Conservation (phyloP, 2,329 filamentous ascomycete genomes). For the Xylariaceae sp. region DNA sequence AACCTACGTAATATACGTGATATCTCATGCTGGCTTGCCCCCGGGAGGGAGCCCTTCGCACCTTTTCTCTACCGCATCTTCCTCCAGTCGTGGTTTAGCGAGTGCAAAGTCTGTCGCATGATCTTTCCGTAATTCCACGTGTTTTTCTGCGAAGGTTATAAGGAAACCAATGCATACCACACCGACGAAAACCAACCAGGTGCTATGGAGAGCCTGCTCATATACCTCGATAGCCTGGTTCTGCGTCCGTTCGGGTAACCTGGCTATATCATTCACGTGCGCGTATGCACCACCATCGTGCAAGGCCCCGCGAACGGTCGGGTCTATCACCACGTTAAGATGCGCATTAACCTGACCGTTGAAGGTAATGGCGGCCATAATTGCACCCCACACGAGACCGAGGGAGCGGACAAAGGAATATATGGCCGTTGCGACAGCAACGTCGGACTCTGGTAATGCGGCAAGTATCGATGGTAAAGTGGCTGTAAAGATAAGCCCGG, state of each 20-base stretch:
- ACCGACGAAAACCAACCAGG: constrained; percentile 3
- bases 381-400: not conserved
- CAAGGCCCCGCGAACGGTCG: not conserved
- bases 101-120: not conserved
- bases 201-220: not conserved
- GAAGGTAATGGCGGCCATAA: not conserved
- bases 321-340: not conserved
- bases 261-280: not conserved
- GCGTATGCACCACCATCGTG: not conserved
- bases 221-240: not conserved
- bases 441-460: constrained; percentile 18
- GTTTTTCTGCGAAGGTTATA: not conserved
- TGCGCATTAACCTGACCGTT: not conserved
- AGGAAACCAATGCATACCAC: constrained; percentile 1
- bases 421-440: constrained; percentile 11
- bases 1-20: too few relatives aligned
- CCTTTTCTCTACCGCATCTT: too few relatives aligned
- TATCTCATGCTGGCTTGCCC: too few relatives aligned
- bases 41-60: too few relatives aligned
- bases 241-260: not conserved
- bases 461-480: constrained; percentile 31
- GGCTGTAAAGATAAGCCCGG: constrained; percentile 29
- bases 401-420: constrained; percentile 1
- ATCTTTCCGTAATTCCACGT: constrained; percentile 1
- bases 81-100: too few relatives aligned